phyloP scores from a whole-genome alignment of 305 asterid species.

The Fraxinus sp. region DNA sequence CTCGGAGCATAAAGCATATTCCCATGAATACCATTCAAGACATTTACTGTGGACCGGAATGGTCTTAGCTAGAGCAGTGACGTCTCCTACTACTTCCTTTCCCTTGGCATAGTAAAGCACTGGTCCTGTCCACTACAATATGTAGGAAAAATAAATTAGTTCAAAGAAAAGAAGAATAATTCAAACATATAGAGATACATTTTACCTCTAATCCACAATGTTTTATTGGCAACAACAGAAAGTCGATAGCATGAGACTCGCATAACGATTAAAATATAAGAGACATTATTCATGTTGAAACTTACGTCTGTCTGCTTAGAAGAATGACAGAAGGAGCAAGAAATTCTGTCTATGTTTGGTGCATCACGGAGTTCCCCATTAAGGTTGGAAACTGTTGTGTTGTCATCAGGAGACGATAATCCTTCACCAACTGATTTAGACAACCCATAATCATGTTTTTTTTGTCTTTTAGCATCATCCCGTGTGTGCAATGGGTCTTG shows the following conservation, averaged over 20 bases:
- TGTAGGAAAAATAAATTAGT: background rate
- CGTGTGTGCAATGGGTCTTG: background rate
- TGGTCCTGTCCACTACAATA: slow-evolving; percentile 40
- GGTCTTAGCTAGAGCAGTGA: slow-evolving; percentile 27
- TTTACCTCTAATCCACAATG: background rate
- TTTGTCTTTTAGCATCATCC: slow-evolving; percentile 31
- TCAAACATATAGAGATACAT: background rate
- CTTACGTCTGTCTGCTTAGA: slow-evolving; percentile 40
- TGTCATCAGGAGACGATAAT: background rate
- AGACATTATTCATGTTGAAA: slow-evolving; percentile 2
- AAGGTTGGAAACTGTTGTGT: slow-evolving; percentile 17
- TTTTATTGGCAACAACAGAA: slow-evolving; percentile 3
- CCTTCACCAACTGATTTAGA: slow-evolving; percentile 10
- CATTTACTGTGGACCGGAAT: slow-evolving; percentile 44
- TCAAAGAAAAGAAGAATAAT: background rate
- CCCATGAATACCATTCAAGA: slow-evolving; percentile 40
- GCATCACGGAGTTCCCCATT: slow-evolving; percentile 21
- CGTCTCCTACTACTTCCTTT: slow-evolving; percentile 35
- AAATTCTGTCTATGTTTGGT: slow-evolving; percentile 12
- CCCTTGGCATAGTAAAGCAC: slow-evolving; percentile 38
- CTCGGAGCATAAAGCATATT: background rate
- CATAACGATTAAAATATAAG: background rate
- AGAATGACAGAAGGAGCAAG: slow-evolving; percentile 46
- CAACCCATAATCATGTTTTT: slow-evolving; percentile 22
- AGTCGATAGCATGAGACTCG: background rate